Conservation (phyloP, 2,329 filamentous ascomycete species). For the Calonectria pseudoreteaudii region DNA sequence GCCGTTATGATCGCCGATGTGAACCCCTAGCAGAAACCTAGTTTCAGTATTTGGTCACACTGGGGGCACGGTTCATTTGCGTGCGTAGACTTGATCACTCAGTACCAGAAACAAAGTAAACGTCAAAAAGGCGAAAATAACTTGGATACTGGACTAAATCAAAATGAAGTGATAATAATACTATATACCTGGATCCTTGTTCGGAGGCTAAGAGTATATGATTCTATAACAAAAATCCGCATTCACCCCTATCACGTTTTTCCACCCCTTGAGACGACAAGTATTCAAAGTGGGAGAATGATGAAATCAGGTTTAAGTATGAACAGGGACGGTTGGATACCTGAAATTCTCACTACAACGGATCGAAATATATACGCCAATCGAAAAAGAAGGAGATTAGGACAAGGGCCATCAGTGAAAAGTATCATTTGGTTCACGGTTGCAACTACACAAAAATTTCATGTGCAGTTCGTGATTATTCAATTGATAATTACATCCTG, state of each 20-base stretch:
- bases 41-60: not conserved
- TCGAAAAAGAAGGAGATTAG: not conserved
- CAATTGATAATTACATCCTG: not conserved
- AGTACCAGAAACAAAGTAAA: not conserved
- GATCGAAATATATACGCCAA: not conserved
- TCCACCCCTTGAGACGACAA: not conserved
- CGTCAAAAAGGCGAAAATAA: not conserved
- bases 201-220: not conserved
- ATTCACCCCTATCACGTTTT: not conserved
- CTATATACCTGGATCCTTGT: not conserved
- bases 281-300: not conserved
- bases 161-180: not conserved
- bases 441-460: not conserved
- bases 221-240: not conserved
- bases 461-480: not conserved
- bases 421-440: not conserved
- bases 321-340: not conserved
- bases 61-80: not conserved
- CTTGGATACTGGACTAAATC: not conserved
- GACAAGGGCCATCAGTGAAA: not conserved
- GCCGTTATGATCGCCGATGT: constrained; percentile 10
- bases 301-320: not conserved
- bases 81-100: not conserved
- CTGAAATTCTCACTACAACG: not conserved
- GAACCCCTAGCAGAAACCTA: constrained; percentile 7